Percentiles rank a stretch among this genome's conserved stretches.
Conservation (phyloP, 139 green algal species). For the Microglena sp. region DNA sequence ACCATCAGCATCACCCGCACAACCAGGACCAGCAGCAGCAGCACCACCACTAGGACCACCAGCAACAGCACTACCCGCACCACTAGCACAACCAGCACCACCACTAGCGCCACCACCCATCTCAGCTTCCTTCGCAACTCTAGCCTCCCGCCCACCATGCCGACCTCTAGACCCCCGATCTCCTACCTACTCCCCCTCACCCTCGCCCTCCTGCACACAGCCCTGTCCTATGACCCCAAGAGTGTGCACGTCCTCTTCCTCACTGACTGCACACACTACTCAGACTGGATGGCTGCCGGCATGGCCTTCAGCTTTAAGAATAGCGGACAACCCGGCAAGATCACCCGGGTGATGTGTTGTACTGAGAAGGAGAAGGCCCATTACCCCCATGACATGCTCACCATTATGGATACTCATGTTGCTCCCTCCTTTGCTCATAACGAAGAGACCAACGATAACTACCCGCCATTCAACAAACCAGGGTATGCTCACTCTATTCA, state of each 20-base stretch:
- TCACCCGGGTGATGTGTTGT: constrained; percentile 69
- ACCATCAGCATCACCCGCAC: too few relatives aligned
- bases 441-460: constrained; percentile 20
- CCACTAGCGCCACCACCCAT: too few relatives aligned
- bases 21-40: too few relatives aligned
- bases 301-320: constrained; percentile 42
- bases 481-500: constrained; percentile 13
- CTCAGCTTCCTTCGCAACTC: too few relatives aligned
- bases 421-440: constrained; percentile 29
- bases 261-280: constrained; percentile 36
- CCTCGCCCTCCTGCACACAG: too few relatives aligned
- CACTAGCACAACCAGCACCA: too few relatives aligned
- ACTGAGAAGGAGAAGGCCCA: constrained; percentile 40
- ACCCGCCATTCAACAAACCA: constrained; percentile 58
- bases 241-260: constrained; percentile 45
- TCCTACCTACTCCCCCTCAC: too few relatives aligned
- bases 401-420: constrained; percentile 25
- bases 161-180: too few relatives aligned
- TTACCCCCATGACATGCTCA: constrained; percentile 25
- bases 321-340: constrained; percentile 42
- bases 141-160: too few relatives aligned
- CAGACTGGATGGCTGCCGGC: constrained; percentile 38
- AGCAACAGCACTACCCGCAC: too few relatives aligned
- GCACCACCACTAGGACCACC: too few relatives aligned
- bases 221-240: too few relatives aligned